phyloP scores from a whole-genome alignment of 1,139 yeast species.

The Pichia sorboxylosa region DNA sequence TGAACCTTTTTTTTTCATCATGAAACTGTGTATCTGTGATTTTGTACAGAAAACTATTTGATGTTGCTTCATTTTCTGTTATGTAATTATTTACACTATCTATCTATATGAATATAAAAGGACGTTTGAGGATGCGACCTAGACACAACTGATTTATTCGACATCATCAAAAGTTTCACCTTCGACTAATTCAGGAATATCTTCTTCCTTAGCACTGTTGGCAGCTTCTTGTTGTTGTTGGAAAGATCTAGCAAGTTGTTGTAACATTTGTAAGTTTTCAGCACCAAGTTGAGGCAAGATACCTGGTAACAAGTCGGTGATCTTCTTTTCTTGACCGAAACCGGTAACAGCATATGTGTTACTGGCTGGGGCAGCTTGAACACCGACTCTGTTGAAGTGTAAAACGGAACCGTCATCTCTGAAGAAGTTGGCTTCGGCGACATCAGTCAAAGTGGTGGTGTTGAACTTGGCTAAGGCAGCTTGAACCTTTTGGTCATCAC shows the following conservation, averaged over 20 bases:
- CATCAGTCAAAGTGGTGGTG: slow-evolving; percentile 78
- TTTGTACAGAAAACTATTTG: neutral
- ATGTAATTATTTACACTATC: neutral
- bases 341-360: slow-evolving; percentile 95
- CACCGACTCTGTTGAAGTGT: slow-evolving; percentile 92
- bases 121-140: neutral
- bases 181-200: slow-evolving; percentile 89
- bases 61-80: neutral
- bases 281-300: slow-evolving; percentile 95
- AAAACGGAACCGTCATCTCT: slow-evolving; percentile 91
- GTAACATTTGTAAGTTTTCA: slow-evolving; percentile 83
- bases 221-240: slow-evolving; percentile 37
- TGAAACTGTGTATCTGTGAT: neutral
- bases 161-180: slow-evolving; percentile 78
- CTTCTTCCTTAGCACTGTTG: slow-evolving; percentile 39
- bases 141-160: slow-evolving; percentile 11
- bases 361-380: slow-evolving; percentile 83
- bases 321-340: slow-evolving; percentile 84
- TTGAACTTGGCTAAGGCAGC: slow-evolving; percentile 81
- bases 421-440: slow-evolving; percentile 97
- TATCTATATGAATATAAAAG: no score
- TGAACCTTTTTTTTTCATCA: neutral
- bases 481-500: slow-evolving; percentile 84
- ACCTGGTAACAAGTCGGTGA: slow-evolving; percentile 88
- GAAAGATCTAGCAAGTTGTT: slow-evolving; percentile 82